Base-by-base conservation (phyloP, 176 grass and related monocot genomes). In the Carex pumila region DNA sequence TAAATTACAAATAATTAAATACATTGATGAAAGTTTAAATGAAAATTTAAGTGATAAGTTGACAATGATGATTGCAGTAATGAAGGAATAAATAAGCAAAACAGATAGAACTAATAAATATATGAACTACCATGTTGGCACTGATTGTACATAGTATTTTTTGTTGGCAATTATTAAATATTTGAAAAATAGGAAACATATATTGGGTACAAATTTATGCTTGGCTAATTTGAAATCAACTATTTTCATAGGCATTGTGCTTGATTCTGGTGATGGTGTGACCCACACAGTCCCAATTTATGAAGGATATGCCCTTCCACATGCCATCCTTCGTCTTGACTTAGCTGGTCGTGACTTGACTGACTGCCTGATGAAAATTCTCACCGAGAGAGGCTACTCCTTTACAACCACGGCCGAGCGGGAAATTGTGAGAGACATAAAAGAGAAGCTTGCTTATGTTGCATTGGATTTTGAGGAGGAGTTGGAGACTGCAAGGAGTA, bases 241-340 rank as follows among this genome's bases (percentile, higher is more conserved):
- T 43, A 61, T 64, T 84, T 29, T 10, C 64, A 18, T 70, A 96
- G 93, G 93, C 88, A 96, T 96, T 80, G 93, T 96, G 68, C 87
- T 97, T 50, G 91, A 97, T 80, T 97, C 94, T 4, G 94, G 94
- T 80, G 94, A 97, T 78, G 94, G 94, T 36, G 94, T 97, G 31
- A 97, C 87, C 64, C 94, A 97, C 91, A 93, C 94, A 14, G 94
- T 97, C 18, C 94, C 94, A 2, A 97, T 97, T 63, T 97, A 97
- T 69, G 94, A 97, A 29, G 94, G 94, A 13, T 97, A 76, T 63
- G 85, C 94, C 0, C 91, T 97, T 22, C 94, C 94, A 6, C 94
- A 97, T 65, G 94, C 94, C 61, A 97, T 97, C 68, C 79, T 97
- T 66, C 94, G 94, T 11, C 71, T 97, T 18, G 89, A 97, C 65